phyloP scores from a whole-genome alignment of 2,329 filamentous ascomycete genomes.

The Lecanicillium sp. region DNA sequence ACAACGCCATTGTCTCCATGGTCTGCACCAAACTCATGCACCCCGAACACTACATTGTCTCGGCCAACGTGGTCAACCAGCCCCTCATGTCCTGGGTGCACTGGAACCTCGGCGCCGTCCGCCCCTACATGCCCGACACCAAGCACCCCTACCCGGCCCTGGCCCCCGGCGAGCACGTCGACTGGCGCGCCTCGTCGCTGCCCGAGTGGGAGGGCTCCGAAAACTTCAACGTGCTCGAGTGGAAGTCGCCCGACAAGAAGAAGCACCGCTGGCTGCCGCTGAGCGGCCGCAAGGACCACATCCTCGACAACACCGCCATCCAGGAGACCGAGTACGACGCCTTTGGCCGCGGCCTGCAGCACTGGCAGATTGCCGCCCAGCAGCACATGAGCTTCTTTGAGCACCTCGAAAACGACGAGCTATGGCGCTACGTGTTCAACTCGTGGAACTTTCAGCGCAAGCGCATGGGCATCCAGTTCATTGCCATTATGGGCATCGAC shows the following conservation, averaged over 20 bases:
- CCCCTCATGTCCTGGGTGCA: conserved; percentile 47
- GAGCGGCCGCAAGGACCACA: conserved; percentile 21
- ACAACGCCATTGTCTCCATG: conserved; percentile 40
- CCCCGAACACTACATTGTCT: conserved; percentile 42
- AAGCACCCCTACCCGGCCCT: conserved; percentile 15
- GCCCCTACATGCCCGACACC: conserved; percentile 45
- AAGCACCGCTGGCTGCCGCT: conserved; percentile 45
- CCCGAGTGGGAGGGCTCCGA: conserved; percentile 23
- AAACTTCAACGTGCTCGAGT: conserved; percentile 21
- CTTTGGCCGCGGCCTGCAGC: conserved; percentile 33
- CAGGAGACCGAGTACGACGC: conserved; percentile 37
- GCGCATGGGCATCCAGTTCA: conserved; percentile 46
- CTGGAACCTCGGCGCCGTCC: conserved; percentile 42
- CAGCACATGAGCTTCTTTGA: conserved; percentile 40
- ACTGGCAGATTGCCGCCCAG: conserved; percentile 44
- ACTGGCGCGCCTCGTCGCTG: conserved; percentile 32
- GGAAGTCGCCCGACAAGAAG: conserved; percentile 25
- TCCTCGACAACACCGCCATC: conserved; percentile 38
- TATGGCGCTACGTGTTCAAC: conserved; percentile 40
- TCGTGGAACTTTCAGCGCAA: conserved; percentile 40
- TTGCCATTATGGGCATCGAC: conserved; percentile 45
- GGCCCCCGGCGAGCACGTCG: conserved; percentile 16
- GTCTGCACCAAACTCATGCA: conserved; percentile 43
- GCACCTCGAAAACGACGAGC: conserved; percentile 37
- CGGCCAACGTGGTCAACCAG: conserved; percentile 50